Evolutionary conservation across 495 filamentous ascomycete genomes (phyloP), one percentile per base, ranked within the genome.

Genomic region (Xylaria grammica): DNA sequence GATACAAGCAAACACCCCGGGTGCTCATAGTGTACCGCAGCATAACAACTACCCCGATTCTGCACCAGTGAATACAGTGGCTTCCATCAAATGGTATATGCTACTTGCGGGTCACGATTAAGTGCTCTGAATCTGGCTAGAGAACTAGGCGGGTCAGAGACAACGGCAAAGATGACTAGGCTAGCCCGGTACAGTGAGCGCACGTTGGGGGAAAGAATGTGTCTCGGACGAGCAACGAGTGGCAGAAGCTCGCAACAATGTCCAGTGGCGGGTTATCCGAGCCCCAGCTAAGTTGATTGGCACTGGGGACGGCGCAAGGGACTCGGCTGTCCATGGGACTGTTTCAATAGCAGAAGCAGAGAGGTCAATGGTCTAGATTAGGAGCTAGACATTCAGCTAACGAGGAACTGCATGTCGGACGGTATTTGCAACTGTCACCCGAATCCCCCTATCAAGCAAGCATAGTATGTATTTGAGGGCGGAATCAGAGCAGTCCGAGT

Each of bases 281-380:
- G 48, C 32, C 1, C 22, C 20, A 52, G 58, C 48, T 22, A 46
- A 22, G 45, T 40, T 64, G 53, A 58, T 57, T 63, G 61, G 67
- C 48, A 68, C 57, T 52, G 58, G 60, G 57, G 60, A 66, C 26
- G 69, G 67, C 67, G 72, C 69, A 74, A 74, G 72, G 72, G 72
- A 46, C 46, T 55, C 65, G 65, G 61, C 38, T 63, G 50, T 45
- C 54, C 62, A 56, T 32, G 46, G 55, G 54, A 65, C 60, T 72
- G 69, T 70, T 70, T 74, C 72, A 72, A 71, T 50, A 53, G 30
- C 60, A 59, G 53, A 65, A 56, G 69, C 34, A 65, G 68, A 40
- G 38, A 66, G 50, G 48, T 67, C 52, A 52, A 69, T 65, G 65
- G 65, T 68, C 45, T 26, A 32, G 27, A 22, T 17, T 34, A 40